phyloP scores from a whole-genome alignment of 129 eudicot species.

The Centella asiatica region DNA sequence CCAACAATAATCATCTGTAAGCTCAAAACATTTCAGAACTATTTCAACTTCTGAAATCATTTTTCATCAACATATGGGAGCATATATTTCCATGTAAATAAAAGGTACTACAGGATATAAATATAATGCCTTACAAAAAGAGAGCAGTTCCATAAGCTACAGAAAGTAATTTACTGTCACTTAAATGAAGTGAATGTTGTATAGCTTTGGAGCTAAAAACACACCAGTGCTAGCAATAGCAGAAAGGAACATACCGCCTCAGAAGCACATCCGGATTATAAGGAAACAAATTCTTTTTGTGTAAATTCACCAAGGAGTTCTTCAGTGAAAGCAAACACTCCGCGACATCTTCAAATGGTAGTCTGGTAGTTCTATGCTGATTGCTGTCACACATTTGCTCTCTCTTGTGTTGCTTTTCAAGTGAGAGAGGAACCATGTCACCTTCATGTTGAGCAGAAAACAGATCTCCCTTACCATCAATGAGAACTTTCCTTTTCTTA shows the following conservation, averaged over 20 bases:
- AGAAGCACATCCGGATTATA: conserved; percentile 86
- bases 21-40: not conserved
- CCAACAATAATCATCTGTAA: not conserved
- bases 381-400: conserved; percentile 2
- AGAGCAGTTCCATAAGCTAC: too few species aligned
- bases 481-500: conserved; percentile 41
- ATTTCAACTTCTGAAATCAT: not conserved
- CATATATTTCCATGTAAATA: too few species aligned
- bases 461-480: conserved; percentile 8
- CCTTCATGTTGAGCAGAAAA: conserved; percentile 6
- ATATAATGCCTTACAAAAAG: too few species aligned
- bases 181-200: not conserved
- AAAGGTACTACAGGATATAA: too few species aligned
- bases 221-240: not conserved
- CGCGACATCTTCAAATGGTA: conserved; percentile 35
- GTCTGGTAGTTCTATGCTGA: conserved; percentile 15
- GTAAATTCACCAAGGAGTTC: conserved; percentile 49
- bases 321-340: conserved; percentile 63
- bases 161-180: not conserved
- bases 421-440: conserved; percentile 7
- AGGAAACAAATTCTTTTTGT: conserved; percentile 65
- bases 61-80: too few species aligned
- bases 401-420: conserved; percentile 7
- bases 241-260: conserved; percentile 43
- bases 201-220: not conserved